These are phyloP conservation scores for Kwoniella botswanensis DNA, from an alignment of 768 basidiomycete genomes.

Conservation along the genomic window DNA sequence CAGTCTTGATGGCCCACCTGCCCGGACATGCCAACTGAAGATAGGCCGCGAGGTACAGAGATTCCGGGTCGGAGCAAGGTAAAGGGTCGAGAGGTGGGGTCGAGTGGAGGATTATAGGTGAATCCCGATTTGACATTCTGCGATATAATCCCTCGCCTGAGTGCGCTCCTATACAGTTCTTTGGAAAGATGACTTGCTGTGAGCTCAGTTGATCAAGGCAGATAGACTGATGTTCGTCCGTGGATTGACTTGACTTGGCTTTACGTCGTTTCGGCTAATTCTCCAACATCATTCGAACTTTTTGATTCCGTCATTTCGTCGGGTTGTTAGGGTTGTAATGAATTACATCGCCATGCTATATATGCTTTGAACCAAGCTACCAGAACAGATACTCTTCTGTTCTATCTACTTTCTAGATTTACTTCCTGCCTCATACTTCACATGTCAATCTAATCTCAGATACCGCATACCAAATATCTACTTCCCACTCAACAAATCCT, in stretches of 20 bases:
- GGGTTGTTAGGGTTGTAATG: background rate
- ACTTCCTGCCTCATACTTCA: too few relatives aligned
- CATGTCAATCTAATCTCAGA: too few relatives aligned
- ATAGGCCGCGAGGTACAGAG: conserved; percentile 35
- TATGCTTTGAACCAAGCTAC: background rate
- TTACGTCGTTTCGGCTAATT: background rate
- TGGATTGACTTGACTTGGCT: background rate
- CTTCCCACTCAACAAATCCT: conserved; percentile 16
- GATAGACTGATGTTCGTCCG: background rate
- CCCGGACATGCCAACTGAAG: conserved; percentile 38
- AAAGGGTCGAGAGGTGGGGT: conserved; percentile 37
- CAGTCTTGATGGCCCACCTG: conserved; percentile 31
- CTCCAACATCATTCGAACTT: conserved; percentile 7
- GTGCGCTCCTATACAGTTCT: background rate
- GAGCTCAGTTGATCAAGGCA: too few relatives aligned
- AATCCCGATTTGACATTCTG: conserved; percentile 3
- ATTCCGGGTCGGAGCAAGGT: conserved; percentile 38
- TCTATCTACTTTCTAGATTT: background rate
- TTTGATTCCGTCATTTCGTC: conserved; percentile 12
- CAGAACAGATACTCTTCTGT: background rate
- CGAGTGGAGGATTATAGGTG: conserved; percentile 33
- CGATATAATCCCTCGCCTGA: background rate
- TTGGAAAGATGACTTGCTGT: background rate
- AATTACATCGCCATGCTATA: background rate
- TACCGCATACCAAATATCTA: background rate